Base-by-base conservation (phyloP, 208 protist genomes). In the Tritrichomonas foetus region DNA sequence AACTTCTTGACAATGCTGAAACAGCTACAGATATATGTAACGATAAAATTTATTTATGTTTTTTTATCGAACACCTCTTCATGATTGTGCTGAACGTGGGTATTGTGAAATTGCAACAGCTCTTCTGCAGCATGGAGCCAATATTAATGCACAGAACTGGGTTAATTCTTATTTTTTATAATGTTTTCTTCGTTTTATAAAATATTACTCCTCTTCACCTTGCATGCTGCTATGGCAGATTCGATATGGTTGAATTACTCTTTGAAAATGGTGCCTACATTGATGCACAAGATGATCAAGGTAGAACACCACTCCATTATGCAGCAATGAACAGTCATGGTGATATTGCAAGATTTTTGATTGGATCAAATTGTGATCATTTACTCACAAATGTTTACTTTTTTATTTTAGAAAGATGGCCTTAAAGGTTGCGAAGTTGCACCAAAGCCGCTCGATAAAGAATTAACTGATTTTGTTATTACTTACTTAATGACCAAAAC, bases 61-160 rank as follows among this genome's bases (percentile, higher is more conserved):
- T 69, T 69, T 69, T 33, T n/a, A 69, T 33, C 25, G 78, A 89
- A 89, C 78, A 39, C 41, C 78, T 33, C 47, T 89, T n/a, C 78
- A 89, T 50, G 78, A 89, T 89, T 25, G n/a, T 16, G 78, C 78
- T 16, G 78, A 89, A 89, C 5, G 78, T 20, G 78, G 78, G 1
- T 8, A 27, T 13, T 61, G 41, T 39, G 78, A 89, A n/a, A 89
- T 89, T 57, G 78, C 78, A 44, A 44, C 14, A 57, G 78, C 41
- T 39, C 47, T 89, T n/a, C 33, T 89, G 11, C 47, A 89, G 9
- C 14, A 44, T 39, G 78, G 78, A 9, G 41, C 27, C 39, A 47
- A 89, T 57, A 36, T 89, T 16, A 89, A 89, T 89, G 44, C 78
- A 22, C 78, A 57, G 39, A 89, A 89, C 30, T 89, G 78, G 78